These are phyloP conservation scores for Ganoderma resinaceum DNA, from an alignment of 1,284 basidiomycete genomes.

Conservation along the genomic window DNA sequence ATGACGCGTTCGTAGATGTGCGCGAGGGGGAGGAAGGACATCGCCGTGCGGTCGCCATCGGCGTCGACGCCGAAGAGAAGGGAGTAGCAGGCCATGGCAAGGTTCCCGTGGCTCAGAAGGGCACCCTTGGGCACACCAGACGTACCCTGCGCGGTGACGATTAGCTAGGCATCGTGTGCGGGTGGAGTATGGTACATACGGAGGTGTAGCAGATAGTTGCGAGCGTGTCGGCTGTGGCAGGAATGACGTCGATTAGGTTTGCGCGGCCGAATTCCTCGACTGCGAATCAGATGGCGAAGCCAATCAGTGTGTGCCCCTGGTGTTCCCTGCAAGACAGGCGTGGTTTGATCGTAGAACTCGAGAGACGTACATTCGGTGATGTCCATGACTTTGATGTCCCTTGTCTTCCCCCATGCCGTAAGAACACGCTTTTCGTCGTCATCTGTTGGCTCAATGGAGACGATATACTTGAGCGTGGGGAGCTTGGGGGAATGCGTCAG, in stretches of 20 bases:
- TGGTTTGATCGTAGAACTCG: background rate
- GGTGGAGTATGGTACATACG: conserved; percentile 49
- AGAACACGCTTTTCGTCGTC: conserved; percentile 66
- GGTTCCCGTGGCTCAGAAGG: conserved; percentile 79
- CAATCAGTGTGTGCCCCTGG: background rate
- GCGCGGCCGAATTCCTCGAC: conserved; percentile 73
- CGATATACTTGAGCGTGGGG: conserved; percentile 77
- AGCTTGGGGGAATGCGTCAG: conserved; percentile 71
- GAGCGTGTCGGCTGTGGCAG: conserved; percentile 63
- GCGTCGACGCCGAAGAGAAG: conserved; percentile 64
- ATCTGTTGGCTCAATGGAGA: conserved; percentile 79
- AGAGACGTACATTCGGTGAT: conserved; percentile 66
- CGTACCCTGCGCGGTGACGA: conserved; percentile 62
- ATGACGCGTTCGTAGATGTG: conserved; percentile 88
- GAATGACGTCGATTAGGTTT: conserved; percentile 67
- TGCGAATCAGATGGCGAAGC: conserved; percentile 36
- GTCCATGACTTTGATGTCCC: conserved; percentile 70
- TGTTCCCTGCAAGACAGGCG: background rate
- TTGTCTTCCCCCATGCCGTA: conserved; percentile 74
- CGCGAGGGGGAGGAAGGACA: conserved; percentile 85
- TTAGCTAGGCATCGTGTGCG: background rate
- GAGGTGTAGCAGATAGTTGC: conserved; percentile 91
- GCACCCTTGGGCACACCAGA: conserved; percentile 86
- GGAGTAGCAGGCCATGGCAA: conserved; percentile 71
- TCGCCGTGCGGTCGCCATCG: conserved; percentile 50